phyloP scores from a whole-genome alignment of 2,329 filamentous ascomycete species.

The Colletotrichum karsti region DNA sequence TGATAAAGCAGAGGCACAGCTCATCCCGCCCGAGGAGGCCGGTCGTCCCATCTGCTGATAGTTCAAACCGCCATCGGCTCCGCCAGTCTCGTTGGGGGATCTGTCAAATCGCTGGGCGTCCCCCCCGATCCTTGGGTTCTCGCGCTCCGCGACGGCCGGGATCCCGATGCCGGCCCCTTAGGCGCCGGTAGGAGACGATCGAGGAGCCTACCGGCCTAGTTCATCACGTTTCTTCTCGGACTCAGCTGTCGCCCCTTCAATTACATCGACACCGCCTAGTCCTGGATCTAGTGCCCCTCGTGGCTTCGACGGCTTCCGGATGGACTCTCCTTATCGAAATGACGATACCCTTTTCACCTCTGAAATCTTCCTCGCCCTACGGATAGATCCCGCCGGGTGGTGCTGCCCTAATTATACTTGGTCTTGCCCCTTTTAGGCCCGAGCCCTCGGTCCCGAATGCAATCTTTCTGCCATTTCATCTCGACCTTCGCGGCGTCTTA shows the following conservation, averaged over 20 bases:
- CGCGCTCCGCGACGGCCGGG: not conserved
- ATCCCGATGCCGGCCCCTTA: not conserved
- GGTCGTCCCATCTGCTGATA: constrained; percentile 13
- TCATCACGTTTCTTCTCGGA: not conserved
- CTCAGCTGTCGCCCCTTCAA: not conserved
- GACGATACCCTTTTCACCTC: not conserved
- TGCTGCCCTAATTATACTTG: not conserved
- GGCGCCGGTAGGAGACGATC: not conserved
- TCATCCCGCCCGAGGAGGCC: not conserved
- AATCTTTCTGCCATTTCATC: not conserved
- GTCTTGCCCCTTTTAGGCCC: not conserved
- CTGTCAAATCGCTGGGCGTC: not conserved
- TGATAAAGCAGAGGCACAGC: constrained; percentile 2
- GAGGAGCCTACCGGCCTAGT: not conserved
- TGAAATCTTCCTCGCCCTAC: not conserved
- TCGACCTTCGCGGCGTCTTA: not conserved
- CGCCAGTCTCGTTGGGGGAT: not conserved
- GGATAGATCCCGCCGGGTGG: constrained; percentile 10
- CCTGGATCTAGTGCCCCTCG: not conserved
- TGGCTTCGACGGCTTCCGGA: not conserved
- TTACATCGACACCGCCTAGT: not conserved
- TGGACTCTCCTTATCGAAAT: constrained; percentile 3
- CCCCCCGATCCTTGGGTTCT: constrained; percentile 2
- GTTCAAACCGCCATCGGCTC: constrained; percentile 14
- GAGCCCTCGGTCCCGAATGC: not conserved